Conservation (phyloP, 805 yeast genomes). For the Debaryomyces maramus region DNA sequence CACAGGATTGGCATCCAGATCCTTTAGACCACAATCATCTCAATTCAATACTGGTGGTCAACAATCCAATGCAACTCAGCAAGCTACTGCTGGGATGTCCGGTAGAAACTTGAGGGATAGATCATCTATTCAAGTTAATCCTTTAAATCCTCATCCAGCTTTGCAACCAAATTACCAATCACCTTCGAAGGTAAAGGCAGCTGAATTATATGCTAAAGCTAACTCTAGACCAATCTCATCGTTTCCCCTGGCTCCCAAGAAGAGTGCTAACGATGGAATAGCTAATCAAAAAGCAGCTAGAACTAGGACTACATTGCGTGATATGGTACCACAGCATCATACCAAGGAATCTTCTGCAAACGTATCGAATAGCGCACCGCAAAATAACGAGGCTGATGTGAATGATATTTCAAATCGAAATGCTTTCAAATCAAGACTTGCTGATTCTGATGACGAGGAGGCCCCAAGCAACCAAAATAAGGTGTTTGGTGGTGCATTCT, state of each 20-base stretch:
- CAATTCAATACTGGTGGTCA: background rate
- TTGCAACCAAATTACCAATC: slow-evolving; percentile 37
- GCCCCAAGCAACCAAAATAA: background rate
- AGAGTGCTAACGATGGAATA: background rate
- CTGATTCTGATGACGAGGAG: slow-evolving; percentile 63
- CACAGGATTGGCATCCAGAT: slow-evolving; percentile 22
- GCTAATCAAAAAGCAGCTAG: background rate
- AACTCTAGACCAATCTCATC: slow-evolving; percentile 40
- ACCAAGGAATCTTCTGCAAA: background rate
- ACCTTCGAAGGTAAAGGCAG: slow-evolving; percentile 46
- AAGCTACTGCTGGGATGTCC: slow-evolving; percentile 22
- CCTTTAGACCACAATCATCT: slow-evolving; percentile 36
- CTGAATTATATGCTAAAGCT: slow-evolving; percentile 55
- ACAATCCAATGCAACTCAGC: background rate
- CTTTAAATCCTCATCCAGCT: slow-evolving; percentile 42
- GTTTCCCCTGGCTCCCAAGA: background rate
- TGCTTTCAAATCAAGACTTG: slow-evolving; percentile 53
- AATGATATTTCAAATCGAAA: background rate
- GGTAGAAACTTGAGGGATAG: slow-evolving; percentile 25
- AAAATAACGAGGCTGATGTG: background rate
- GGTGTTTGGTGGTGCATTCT: slow-evolving; percentile 14
- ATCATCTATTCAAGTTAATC: slow-evolving; percentile 16
- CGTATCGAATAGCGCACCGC: background rate
- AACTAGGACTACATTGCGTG: slow-evolving; percentile 12
- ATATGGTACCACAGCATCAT: slow-evolving; percentile 2